phyloP scores from a whole-genome alignment of 345 rosid genomes.

The Syzygium aqueum region DNA sequence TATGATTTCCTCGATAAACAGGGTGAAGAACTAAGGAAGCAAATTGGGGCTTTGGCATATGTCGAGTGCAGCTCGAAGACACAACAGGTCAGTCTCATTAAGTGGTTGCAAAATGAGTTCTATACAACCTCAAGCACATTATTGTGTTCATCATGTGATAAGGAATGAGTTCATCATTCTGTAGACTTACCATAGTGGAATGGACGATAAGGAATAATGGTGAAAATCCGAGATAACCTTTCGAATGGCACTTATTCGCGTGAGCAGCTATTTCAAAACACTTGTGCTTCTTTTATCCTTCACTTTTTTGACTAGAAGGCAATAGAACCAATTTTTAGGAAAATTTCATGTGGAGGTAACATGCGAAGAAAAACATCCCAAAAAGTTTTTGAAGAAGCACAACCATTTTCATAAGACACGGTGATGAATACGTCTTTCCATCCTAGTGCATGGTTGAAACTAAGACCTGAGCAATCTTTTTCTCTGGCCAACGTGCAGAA shows the following conservation, averaged over 20 bases:
- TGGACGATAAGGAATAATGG: background rate
- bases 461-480: background rate
- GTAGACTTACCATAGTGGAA: background rate
- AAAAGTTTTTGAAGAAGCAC: background rate
- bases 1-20: constrained; percentile 6
- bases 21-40: constrained; percentile 76
- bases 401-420: background rate
- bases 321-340: background rate
- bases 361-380: background rate
- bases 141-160: background rate
- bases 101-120: background rate
- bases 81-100: constrained; percentile 42
- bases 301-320: background rate
- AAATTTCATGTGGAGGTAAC: background rate
- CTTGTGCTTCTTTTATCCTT: background rate
- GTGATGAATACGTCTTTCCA: background rate
- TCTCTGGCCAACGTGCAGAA: constrained; percentile 30
- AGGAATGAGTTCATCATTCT: background rate
- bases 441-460: background rate
- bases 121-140: background rate
- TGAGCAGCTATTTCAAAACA: background rate
- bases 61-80: constrained; percentile 87
- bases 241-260: background rate
- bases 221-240: background rate
- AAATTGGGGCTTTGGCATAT: constrained; percentile 75